Conservation (phyloP, 495 filamentous ascomycete species). For the Penicillium macrosclerotiorum region DNA sequence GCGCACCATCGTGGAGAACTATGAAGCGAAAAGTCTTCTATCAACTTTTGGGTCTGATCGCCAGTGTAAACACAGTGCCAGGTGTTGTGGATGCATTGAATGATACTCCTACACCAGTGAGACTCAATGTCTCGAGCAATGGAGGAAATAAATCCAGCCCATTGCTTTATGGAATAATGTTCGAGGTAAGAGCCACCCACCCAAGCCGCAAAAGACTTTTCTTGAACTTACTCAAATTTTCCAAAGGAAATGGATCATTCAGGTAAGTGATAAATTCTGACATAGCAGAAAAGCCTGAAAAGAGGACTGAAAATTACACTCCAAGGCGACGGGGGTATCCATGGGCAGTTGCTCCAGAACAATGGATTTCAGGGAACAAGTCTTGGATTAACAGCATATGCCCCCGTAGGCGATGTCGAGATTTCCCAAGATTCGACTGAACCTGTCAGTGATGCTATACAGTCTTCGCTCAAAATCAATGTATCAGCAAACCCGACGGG, state of each 20-base stretch:
- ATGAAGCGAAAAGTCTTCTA: too few species aligned
- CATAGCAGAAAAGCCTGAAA: background rate
- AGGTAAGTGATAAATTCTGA: slow-evolving; percentile 30
- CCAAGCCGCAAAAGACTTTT: too few species aligned
- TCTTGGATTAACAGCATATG: slow-evolving; percentile 52
- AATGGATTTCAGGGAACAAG: slow-evolving; percentile 65
- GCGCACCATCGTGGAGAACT: too few species aligned
- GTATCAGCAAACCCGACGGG: slow-evolving; percentile 30
- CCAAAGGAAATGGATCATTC: slow-evolving; percentile 71
- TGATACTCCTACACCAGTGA: slow-evolving; percentile 1
- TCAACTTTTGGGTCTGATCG: too few species aligned
- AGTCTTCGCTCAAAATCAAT: slow-evolving; percentile 57
- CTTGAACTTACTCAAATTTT: too few species aligned
- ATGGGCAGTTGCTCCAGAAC: slow-evolving; percentile 71
- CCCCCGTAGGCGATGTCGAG: slow-evolving; percentile 47
- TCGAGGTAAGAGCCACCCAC: slow-evolving; percentile 40
- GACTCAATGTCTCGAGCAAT: slow-evolving; percentile 34
- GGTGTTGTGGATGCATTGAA: background rate
- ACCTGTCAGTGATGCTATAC: slow-evolving; percentile 52
- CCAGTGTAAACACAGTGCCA: too few species aligned
- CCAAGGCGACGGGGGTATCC: slow-evolving; percentile 65
- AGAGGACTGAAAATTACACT: background rate
- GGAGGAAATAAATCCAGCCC: slow-evolving; percentile 55
- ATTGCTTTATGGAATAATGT: slow-evolving; percentile 60
- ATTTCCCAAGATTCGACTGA: slow-evolving; percentile 50